Base-by-base conservation (phyloP, 169 alveolate genomes). In the Plasmodium vivax region DNA sequence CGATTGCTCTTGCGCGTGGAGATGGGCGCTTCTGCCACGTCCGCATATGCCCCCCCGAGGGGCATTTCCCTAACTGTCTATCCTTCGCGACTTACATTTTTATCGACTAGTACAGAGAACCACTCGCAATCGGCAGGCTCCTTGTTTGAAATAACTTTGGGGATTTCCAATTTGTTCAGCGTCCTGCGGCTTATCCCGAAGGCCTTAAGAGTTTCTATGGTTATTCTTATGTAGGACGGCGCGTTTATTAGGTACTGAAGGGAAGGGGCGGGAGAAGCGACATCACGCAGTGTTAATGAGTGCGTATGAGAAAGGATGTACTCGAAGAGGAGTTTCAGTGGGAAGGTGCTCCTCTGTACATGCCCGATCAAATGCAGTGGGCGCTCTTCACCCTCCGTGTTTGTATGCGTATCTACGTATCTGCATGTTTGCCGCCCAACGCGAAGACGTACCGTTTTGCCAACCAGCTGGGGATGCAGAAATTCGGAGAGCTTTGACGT, bases 71-170 rank as follows among this genome's bases (percentile, higher is more conserved):
- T 47, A 30, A 47, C 30, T 43, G 47, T 34, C 12, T 72, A 43
- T 84, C 34, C 30, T 36, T 84, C 30, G 27, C 30, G n/a, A 8
- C 77, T 14, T 85, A 85, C 93, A 74, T 85, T 75, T 85, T 85
- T 85, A 77, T 85, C 82, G 27, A 85, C 82, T 45, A 85, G 79
- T 51, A 38, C n/a, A 36, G 54, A 45, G 79, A 85, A 85, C 93
- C 93, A 85, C n/a, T 85, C 93, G 79, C 93, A 85, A 56, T 85
- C 87, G 3, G 93, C 93, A 34, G 93, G 81, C 27, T 85, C 85
- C 45, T 74, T 19, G 82, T 51, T 74, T 3, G 84, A 47, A 74
- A 85, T 51, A 19, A 30, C 16, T 85, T 77, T 74, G 43, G 93
- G 93, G 43, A 85, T 85, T 85, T 74, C 85, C 9, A 85, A 77